A percentile compares a stretch with the other conserved stretches of the same genome.
phyloP scores from a whole-genome alignment of 257 asterid genomes.

The Ocimum tenuiflorum region DNA sequence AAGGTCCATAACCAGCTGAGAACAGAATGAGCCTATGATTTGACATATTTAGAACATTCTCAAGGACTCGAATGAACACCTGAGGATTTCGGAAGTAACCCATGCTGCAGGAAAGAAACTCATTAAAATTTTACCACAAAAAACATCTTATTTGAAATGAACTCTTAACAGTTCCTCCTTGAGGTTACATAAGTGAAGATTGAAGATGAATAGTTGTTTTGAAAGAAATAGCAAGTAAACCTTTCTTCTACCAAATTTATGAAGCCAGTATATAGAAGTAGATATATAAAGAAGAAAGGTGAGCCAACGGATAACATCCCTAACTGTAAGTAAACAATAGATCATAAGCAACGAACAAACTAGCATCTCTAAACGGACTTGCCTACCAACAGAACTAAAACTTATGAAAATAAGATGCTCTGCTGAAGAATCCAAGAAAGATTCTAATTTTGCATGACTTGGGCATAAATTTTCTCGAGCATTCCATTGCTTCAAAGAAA shows the following conservation, averaged over 20 bases:
- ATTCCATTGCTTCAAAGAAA: constrained; percentile 24
- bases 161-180: not conserved
- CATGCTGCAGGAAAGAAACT: constrained; percentile 57
- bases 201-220: not conserved
- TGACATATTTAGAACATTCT: constrained; percentile 41
- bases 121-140: not conserved
- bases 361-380: constrained; percentile 25
- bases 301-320: not conserved
- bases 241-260: not conserved
- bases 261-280: not conserved
- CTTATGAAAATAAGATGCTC: constrained; percentile 65
- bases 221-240: constrained; percentile 11
- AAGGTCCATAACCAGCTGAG: constrained; percentile 77
- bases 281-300: not conserved
- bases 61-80: constrained; percentile 48
- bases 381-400: constrained; percentile 91
- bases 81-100: constrained; percentile 61
- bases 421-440: constrained; percentile 41
- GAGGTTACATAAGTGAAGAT: not conserved
- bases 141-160: constrained; percentile 4
- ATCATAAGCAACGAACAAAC: not conserved
- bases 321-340: not conserved
- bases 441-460: constrained; percentile 41
- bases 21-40: constrained; percentile 59
- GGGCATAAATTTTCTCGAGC: constrained; percentile 46